Evolutionary conservation across 1,284 basidiomycete genomes (phyloP), one percentile per base, ranked within the genome.

Genomic region (Macrocystidia cucumis): DNA sequence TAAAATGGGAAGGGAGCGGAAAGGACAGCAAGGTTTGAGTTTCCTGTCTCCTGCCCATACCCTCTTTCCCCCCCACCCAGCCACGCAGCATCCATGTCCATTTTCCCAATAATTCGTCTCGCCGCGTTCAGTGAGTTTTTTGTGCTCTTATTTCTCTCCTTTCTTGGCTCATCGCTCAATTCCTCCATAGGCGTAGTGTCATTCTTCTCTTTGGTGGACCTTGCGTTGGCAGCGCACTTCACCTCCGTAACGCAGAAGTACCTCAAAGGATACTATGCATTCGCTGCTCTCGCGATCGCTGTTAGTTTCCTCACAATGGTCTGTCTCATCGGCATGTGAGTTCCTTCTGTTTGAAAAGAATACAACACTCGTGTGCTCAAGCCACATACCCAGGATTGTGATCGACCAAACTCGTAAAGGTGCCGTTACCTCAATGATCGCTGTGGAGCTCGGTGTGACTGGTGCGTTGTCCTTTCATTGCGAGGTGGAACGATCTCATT

Each of bases 251-350:
- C 46, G 5, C 38, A 37, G 9, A 42, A 24, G 3, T 35, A 35
- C 12, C 32, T 46, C 3, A 37, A 34, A 0, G 44, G 43, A 2
- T 58, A 55, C 33, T 57, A 53, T 37, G 29, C 46, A 1, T 63
- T 54, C 19, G 49, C 57, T n/a, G 62, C 59, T 2, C 47, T 78
- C 25, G 62, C 50, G n/a, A 46, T 77, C 28, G 69, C 72, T 3
- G 59, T 57, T 2, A 52, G 58, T 7, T 37, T 50, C 19, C 46
- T 77, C 24, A 64, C 69, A 7, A 21, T 75, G 25, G 5, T 71
- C 9, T 61, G 65, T 0, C 33, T 75, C 14, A 61, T 65, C 3
- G 55, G 62, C 12, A 63, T 74, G 75, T 77, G 37, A 21, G 67
- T 49, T 8, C 4, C n/a, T 29, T 28, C 5, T 14, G 9, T 32